These are phyloP conservation scores for Fusarium humuli DNA, from an alignment of 2,329 filamentous ascomycete genomes.

Conservation along the genomic window DNA sequence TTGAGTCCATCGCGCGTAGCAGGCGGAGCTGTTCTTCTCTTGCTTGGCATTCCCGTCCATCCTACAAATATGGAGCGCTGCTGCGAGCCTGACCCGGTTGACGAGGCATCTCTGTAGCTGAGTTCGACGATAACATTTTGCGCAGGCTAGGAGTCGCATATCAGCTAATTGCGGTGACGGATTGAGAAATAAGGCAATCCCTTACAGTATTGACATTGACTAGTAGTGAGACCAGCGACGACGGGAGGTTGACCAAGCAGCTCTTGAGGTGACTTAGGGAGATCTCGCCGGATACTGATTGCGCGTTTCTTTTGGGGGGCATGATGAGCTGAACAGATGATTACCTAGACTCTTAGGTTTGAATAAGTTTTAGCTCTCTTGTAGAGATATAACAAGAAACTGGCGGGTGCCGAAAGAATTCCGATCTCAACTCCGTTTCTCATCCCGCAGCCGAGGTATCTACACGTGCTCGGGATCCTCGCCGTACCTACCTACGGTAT, in stretches of 20 bases:
- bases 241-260: constrained; percentile 92
- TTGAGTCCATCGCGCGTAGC: constrained; percentile 79
- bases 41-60: constrained; percentile 98
- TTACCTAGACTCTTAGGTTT: constrained; percentile 12
- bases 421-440: constrained; percentile 36
- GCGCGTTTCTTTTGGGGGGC: constrained; percentile 65
- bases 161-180: constrained; percentile 16
- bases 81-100: constrained; percentile 59
- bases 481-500: constrained; percentile 26
- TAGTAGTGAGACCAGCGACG: constrained; percentile 84
- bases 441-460: constrained; percentile 50
- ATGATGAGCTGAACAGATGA: constrained; percentile 48
- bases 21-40: constrained; percentile 79
- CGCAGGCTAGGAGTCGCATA: constrained; percentile 69
- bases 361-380: background rate
- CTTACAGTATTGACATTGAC: constrained; percentile 90
- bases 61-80: constrained; percentile 85
- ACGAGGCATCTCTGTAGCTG: constrained; percentile 70
- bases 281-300: constrained; percentile 81
- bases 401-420: constrained; percentile 33
- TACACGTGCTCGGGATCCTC: constrained; percentile 52
- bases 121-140: constrained; percentile 98
- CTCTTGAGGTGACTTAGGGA: constrained; percentile 89
- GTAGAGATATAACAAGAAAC: constrained; percentile 16
- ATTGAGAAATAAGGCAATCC: constrained; percentile 4